Evolutionary conservation across 140 eudicot species (phyloP), one percentile per base, ranked within the genome.

Genomic region (Bidens hawaiensis): DNA sequence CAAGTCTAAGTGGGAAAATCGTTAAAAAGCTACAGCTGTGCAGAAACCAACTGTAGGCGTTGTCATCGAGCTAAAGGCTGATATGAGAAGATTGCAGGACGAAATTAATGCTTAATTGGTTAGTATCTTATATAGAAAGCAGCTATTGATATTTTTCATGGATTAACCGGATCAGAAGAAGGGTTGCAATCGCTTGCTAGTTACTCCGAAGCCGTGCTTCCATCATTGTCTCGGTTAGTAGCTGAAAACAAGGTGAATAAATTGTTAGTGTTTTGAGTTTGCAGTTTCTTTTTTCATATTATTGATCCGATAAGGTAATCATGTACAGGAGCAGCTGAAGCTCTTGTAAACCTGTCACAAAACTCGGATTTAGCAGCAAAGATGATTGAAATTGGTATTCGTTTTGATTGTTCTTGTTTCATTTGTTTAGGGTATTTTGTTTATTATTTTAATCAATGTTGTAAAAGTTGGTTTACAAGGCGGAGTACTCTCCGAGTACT

Each of bases 91-190:
- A n/a, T n/a, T n/a, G n/a, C n/a, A n/a, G n/a, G n/a, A n/a, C n/a
- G n/a, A n/a, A n/a, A n/a, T n/a, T n/a, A n/a, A n/a, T n/a, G n/a
- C n/a, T n/a, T n/a, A n/a, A n/a, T n/a, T n/a, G n/a, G n/a, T n/a
- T n/a, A n/a, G n/a, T n/a, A n/a, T n/a, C n/a, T n/a, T n/a, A n/a
- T n/a, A n/a, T n/a, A 80, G 81, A 91, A 85, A 74, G 95, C 77
- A 45, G 98, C 98, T 41, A 87, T 87, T 63, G 85, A 78, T 49
- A 91, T 91, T 60, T 91, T 91, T 67, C 88, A 85, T 48, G 98
- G 85, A 23, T 79, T 80, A 21, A 87, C 98, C 0, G 76, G 76
- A 1, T 71, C 76, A 21, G 69, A 71, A 23, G 76, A 71, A 17
- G 76, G 76, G 12, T 1, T 78, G 55, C 82, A 41, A 36, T 81